These are phyloP conservation scores for Plasmodium cynomolgi DNA, from an alignment of 169 alveolate species.

Conservation along the genomic window DNA sequence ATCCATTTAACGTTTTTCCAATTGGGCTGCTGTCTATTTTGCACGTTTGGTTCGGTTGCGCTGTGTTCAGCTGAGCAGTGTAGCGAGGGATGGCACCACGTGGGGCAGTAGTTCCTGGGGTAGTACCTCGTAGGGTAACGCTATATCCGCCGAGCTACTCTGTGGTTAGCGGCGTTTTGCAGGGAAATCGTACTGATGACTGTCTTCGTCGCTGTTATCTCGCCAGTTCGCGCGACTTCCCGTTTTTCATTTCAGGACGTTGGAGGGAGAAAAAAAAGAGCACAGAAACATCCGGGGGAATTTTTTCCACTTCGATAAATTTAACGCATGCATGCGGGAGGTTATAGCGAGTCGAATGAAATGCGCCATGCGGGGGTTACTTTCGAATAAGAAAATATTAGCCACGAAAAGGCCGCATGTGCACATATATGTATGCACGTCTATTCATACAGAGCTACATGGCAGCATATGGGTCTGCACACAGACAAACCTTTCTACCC, in stretches of 20 bases:
- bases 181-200: background rate
- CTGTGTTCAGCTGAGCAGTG: background rate
- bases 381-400: too few relatives aligned
- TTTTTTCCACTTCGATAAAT: background rate
- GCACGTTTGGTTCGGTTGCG: background rate
- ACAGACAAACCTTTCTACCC: background rate
- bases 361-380: background rate
- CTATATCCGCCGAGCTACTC: background rate
- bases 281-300: background rate
- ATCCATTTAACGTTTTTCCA: slow-evolving; percentile 45
- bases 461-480: background rate
- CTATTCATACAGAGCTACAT: background rate
- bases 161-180: background rate
- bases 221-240: background rate
- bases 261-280: background rate
- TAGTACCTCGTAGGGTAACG: background rate
- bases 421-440: background rate
- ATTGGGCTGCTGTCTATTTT: background rate
- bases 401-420: background rate
- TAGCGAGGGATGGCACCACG: background rate
- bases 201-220: background rate
- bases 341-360: background rate
- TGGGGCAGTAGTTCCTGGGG: background rate
- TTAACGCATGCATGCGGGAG: background rate
- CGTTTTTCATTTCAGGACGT: background rate